Evolutionary conservation across 2,329 filamentous ascomycete species (phyloP).

Genomic region (Microdochium bolleyi): DNA sequence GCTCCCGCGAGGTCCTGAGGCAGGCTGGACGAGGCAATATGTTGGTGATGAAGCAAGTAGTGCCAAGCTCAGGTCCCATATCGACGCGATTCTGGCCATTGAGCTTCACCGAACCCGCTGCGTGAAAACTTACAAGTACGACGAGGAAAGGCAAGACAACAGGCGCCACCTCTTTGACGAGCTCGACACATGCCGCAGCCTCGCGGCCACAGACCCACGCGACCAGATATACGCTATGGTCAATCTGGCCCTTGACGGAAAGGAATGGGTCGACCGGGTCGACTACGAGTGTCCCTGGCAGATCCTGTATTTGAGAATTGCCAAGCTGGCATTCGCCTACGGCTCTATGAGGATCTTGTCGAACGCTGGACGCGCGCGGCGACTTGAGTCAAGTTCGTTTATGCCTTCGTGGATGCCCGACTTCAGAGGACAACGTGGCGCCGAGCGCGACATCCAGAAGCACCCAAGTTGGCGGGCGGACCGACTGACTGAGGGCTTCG

Average conservation of each 20-base stretch:
- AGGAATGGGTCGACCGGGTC: background rate
- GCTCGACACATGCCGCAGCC: slow-evolving; percentile 3
- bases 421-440: background rate
- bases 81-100: slow-evolving; percentile 7
- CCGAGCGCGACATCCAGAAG: background rate
- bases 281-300: background rate
- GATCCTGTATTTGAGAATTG: background rate
- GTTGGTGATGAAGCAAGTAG: no score
- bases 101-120: slow-evolving; percentile 11
- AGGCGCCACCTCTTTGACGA: slow-evolving; percentile 1
- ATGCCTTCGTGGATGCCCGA: background rate
- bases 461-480: background rate
- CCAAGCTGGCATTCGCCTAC: background rate
- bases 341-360: background rate
- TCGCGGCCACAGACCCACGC: slow-evolving; percentile 13
- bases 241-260: background rate
- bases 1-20: slow-evolving; percentile 8
- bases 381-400: background rate
- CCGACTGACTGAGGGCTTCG: background rate
- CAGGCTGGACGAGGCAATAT: slow-evolving; percentile 8
- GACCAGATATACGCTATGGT: slow-evolving; percentile 12
- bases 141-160: slow-evolving; percentile 2
- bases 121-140: no score
- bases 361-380: background rate
- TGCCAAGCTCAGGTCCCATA: slow-evolving; percentile 8